A percentile compares a stretch with the other conserved stretches of the same genome.
Conservation (phyloP, 805 yeast genomes). For the Lachancea sp. region DNA sequence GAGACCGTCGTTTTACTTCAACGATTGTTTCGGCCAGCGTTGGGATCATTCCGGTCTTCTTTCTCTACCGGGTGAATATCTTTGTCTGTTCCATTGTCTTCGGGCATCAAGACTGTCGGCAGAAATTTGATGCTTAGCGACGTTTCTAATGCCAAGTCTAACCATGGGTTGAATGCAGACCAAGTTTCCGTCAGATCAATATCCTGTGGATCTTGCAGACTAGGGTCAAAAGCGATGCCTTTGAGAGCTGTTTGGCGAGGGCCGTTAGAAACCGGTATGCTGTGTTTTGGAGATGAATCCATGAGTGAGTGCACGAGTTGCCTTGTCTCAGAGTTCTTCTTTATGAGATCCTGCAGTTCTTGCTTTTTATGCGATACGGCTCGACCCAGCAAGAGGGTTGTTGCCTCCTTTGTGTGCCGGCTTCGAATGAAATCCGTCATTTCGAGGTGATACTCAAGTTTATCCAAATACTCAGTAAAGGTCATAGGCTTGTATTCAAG, state of each 20-base stretch:
- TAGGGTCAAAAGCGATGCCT: constrained; percentile 19
- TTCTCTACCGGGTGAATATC: neutral
- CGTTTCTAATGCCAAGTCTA: constrained; percentile 31
- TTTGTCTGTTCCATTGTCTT: constrained; percentile 1
- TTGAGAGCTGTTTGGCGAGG: constrained; percentile 13
- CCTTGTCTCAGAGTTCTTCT: constrained; percentile 17
- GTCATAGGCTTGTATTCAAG: constrained; percentile 47
- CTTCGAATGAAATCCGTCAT: constrained; percentile 25
- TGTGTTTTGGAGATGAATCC: constrained; percentile 12
- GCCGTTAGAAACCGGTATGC: constrained; percentile 9
- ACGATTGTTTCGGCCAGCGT: neutral
- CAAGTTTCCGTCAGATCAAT: constrained; percentile 28
- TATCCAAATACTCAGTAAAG: constrained; percentile 34
- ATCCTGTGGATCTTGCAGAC: constrained; percentile 16
- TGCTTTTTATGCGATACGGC: constrained; percentile 14
- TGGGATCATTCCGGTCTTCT: neutral
- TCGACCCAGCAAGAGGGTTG: constrained; percentile 13
- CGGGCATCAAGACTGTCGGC: constrained; percentile 24
- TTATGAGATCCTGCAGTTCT: constrained; percentile 13
- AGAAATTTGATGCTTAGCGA: constrained; percentile 32
- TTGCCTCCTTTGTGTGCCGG: constrained; percentile 17
- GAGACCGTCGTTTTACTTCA: neutral
- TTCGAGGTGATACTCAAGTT: constrained; percentile 27
- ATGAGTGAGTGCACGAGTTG: constrained; percentile 12
- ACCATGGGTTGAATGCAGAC: constrained; percentile 33